A percentile compares a stretch with the other conserved stretches of the same genome.
Evolutionary conservation across 2,329 filamentous ascomycete species (phyloP).

Genomic region (Phialophora macrospora): DNA sequence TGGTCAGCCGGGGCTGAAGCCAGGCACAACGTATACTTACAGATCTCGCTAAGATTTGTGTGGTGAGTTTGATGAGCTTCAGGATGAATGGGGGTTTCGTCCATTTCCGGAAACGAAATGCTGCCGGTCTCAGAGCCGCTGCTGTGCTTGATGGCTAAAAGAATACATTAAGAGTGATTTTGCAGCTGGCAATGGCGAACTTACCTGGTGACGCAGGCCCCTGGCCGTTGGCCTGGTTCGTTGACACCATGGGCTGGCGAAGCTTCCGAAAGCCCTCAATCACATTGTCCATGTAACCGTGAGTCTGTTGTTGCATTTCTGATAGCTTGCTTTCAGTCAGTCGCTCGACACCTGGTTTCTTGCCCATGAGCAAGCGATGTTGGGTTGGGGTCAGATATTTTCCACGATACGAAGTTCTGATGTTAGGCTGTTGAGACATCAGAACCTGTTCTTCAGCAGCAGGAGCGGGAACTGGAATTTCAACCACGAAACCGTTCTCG

Average conservation of each 20-base stretch:
- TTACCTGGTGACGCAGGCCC: not conserved
- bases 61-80: not conserved
- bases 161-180: not conserved
- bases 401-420: not conserved
- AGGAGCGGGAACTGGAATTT: not conserved
- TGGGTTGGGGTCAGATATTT: slow-evolving; percentile 25
- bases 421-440: slow-evolving; percentile 2
- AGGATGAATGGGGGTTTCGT: slow-evolving; percentile 5
- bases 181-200: not conserved
- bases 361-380: slow-evolving; percentile 17
- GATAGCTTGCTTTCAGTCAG: not conserved
- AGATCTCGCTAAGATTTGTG: not conserved
- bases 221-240: not conserved
- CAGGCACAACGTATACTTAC: not conserved
- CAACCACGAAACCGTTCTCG: not conserved
- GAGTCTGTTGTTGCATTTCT: slow-evolving; percentile 10
- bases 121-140: not conserved
- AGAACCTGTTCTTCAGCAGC: slow-evolving; percentile 2
- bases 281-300: slow-evolving; percentile 30
- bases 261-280: slow-evolving; percentile 25
- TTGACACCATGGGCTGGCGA: not conserved
- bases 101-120: slow-evolving; percentile 9
- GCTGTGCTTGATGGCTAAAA: not conserved
- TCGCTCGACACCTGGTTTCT: slow-evolving; percentile 6
- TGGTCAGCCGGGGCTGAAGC: not conserved